Conservation (phyloP, 768 basidiomycete genomes). For the Termitomyces sp. region DNA sequence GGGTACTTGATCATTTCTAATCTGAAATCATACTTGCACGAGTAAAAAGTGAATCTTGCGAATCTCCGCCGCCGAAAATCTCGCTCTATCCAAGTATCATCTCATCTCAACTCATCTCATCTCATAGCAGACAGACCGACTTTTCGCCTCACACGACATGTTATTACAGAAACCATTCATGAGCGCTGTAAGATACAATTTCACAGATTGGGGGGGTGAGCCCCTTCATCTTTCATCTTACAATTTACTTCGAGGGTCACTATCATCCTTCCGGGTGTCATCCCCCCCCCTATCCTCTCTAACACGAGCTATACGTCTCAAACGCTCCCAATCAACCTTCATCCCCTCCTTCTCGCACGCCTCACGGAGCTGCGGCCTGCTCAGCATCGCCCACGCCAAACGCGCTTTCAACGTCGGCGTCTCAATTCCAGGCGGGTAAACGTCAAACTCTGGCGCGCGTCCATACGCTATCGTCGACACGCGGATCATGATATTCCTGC, state of each 20-base stretch:
- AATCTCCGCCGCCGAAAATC: background rate
- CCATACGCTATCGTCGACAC: conserved; percentile 40
- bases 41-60: background rate
- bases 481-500: conserved; percentile 39
- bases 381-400: conserved; percentile 40
- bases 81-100: no score
- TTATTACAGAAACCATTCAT: background rate
- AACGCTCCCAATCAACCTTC: conserved; percentile 23
- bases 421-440: conserved; percentile 22
- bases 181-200: background rate
- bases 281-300: conserved; percentile 10
- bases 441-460: conserved; percentile 38
- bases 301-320: conserved; percentile 21
- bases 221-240: conserved; percentile 5
- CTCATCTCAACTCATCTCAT: background rate
- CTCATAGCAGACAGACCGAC: background rate
- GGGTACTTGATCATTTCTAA: no score
- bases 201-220: background rate
- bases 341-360: conserved; percentile 35
- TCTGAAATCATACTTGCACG: no score
- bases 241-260: conserved; percentile 9
- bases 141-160: background rate
- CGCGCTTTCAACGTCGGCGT: conserved; percentile 28
- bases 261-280: no score
- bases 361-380: conserved; percentile 27